Conservation (phyloP, 2,329 filamentous ascomycete genomes). For the Fusarium incarnatum region DNA sequence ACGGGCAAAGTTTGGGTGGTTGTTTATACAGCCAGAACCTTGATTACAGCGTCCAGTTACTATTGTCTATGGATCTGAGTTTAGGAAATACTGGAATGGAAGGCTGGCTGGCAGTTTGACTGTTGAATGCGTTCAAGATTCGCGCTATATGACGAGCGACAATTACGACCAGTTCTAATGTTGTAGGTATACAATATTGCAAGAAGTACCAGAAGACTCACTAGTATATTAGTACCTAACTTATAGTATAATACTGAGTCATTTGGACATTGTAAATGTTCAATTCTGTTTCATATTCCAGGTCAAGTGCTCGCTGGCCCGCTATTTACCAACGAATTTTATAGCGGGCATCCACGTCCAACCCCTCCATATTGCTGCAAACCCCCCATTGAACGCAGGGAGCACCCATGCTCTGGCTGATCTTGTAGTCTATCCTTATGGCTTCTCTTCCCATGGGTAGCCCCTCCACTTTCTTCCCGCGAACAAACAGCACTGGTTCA, state of each 20-base stretch:
- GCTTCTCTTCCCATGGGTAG: constrained; percentile 19
- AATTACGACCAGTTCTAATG: neutral
- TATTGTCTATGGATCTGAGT: neutral
- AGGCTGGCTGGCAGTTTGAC: neutral
- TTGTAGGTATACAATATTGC: neutral
- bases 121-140: neutral
- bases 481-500: constrained; percentile 25
- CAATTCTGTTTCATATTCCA: neutral
- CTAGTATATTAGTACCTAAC: neutral
- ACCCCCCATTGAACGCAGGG: constrained; percentile 24
- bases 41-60: neutral
- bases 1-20: constrained; percentile 8
- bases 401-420: constrained; percentile 25
- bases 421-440: constrained; percentile 10
- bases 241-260: neutral
- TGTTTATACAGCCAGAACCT: neutral
- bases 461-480: constrained; percentile 27
- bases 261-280: neutral
- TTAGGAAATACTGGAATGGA: neutral
- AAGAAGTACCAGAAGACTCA: neutral
- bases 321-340: constrained; percentile 10
- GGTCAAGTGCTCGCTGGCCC: neutral
- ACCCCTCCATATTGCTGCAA: constrained; percentile 26
- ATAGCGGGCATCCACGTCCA: constrained; percentile 9
- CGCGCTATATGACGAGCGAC: neutral